Percentiles rank a stretch among this genome's conserved stretches.
phyloP scores from a whole-genome alignment of 2,329 filamentous ascomycete species.

The Orbilia ellipsospora region DNA sequence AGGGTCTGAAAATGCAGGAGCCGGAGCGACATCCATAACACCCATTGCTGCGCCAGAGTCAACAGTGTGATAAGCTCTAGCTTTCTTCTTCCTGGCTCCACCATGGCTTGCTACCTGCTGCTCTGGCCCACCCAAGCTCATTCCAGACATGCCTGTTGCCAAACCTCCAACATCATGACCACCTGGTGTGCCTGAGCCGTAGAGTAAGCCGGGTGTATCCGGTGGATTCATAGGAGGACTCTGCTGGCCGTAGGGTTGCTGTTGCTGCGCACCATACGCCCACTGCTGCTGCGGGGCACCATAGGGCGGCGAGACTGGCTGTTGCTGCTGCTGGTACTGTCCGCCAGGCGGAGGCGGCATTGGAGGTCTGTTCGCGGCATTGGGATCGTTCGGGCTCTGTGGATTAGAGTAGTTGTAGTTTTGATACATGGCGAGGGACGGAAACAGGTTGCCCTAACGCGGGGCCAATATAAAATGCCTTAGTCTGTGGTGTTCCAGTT shows the following conservation, averaged over 20 bases:
- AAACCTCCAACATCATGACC: slow-evolving; percentile 56
- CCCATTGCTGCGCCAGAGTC: slow-evolving; percentile 72
- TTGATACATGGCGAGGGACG: slow-evolving; percentile 42
- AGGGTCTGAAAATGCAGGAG: slow-evolving; percentile 58
- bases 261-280: slow-evolving; percentile 32
- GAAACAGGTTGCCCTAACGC: slow-evolving; percentile 40
- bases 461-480: slow-evolving; percentile 41
- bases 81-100: slow-evolving; percentile 84
- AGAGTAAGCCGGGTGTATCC: slow-evolving; percentile 50
- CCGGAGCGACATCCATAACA: slow-evolving; percentile 64
- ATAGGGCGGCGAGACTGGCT: slow-evolving; percentile 54
- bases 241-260: slow-evolving; percentile 43
- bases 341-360: slow-evolving; percentile 62
- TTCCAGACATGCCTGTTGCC: slow-evolving; percentile 64
- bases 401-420: slow-evolving; percentile 49
- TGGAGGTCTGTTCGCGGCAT: slow-evolving; percentile 60
- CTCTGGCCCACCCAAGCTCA: slow-evolving; percentile 72
- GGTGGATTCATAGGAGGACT: slow-evolving; percentile 61
- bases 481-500: not conserved
- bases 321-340: slow-evolving; percentile 59
- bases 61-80: slow-evolving; percentile 88
- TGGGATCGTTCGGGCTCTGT: slow-evolving; percentile 42
- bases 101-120: slow-evolving; percentile 66
- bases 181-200: slow-evolving; percentile 36
- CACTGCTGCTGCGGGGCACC: slow-evolving; percentile 38